Evolutionary conservation across 495 filamentous ascomycete genomes (phyloP).

Genomic region (Trichocladium uniseriatum): DNA sequence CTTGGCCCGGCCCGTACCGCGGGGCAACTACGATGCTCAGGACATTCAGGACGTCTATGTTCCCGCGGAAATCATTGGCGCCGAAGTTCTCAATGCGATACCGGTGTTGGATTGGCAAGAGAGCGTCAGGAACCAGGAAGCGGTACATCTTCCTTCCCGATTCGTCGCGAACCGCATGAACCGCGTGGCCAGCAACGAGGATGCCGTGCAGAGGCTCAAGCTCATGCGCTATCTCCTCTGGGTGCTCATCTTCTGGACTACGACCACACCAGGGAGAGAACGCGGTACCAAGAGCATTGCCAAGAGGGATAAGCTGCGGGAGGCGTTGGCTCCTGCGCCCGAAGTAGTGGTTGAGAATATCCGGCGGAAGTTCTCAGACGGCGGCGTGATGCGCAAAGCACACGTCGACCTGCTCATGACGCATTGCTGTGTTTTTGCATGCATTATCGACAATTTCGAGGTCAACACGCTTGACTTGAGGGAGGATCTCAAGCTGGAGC

Average conservation of each 20-base stretch:
- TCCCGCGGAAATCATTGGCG: constrained; percentile 55
- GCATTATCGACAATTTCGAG: constrained; percentile 66
- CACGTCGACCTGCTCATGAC: constrained; percentile 57
- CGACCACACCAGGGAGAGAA: constrained; percentile 28
- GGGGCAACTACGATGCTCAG: constrained; percentile 59
- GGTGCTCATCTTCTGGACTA: constrained; percentile 51
- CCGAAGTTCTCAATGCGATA: constrained; percentile 49
- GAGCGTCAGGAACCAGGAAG: constrained; percentile 46
- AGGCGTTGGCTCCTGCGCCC: constrained; percentile 41
- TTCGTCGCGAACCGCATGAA: constrained; percentile 58
- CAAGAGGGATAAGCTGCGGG: constrained; percentile 41
- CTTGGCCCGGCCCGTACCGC: constrained; percentile 67
- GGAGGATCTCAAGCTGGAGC: constrained; percentile 70
- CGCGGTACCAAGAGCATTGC: constrained; percentile 34
- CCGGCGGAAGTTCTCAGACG: constrained; percentile 59
- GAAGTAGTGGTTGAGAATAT: constrained; percentile 59
- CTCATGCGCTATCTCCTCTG: constrained; percentile 57
- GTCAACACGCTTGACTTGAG: constrained; percentile 68
- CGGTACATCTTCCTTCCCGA: constrained; percentile 48
- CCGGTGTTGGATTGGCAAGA: constrained; percentile 70
- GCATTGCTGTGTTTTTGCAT: constrained; percentile 56
- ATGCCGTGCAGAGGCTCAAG: constrained; percentile 49
- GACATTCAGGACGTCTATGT: constrained; percentile 78
- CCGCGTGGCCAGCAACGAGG: constrained; percentile 45
- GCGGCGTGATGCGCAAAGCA: constrained; percentile 49